Percentiles rank a stretch among this genome's conserved stretches.
Conservation (phyloP, 495 filamentous ascomycete genomes). For the Penicillium canariense region DNA sequence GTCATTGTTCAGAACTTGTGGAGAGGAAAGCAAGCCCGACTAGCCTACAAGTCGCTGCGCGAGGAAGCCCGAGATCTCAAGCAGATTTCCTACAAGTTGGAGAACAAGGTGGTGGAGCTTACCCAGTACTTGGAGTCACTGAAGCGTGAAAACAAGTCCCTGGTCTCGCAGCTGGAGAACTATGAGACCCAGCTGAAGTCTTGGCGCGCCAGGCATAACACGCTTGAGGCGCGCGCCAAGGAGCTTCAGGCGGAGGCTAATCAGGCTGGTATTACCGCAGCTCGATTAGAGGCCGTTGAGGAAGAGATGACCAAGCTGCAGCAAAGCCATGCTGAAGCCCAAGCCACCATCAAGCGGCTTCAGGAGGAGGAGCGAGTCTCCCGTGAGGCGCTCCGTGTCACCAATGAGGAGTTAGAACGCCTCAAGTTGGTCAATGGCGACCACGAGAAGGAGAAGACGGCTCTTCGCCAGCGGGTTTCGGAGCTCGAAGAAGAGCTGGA, state of each 20-base stretch:
- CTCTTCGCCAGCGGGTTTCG: constrained; percentile 78
- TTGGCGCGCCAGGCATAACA: constrained; percentile 87
- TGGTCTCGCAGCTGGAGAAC: constrained; percentile 87
- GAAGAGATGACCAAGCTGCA: constrained; percentile 93
- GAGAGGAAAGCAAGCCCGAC: constrained; percentile 80
- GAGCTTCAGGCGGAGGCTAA: constrained; percentile 96
- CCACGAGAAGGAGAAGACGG: constrained; percentile 78
- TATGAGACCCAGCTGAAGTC: constrained; percentile 95
- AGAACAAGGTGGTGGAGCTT: constrained; percentile 98
- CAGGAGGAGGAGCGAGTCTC: constrained; percentile 87
- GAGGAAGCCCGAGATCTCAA: constrained; percentile 97
- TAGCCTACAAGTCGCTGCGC: constrained; percentile 80
- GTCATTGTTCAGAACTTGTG: constrained; percentile 90
- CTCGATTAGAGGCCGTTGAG: constrained; percentile 83
- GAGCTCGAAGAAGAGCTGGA: constrained; percentile 94
- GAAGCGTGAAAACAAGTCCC: constrained; percentile 87
- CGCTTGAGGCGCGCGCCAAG: constrained; percentile 84
- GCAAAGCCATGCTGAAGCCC: constrained; percentile 78
- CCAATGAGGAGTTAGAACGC: constrained; percentile 73
- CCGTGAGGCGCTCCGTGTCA: constrained; percentile 70
- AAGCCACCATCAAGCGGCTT: constrained; percentile 83
- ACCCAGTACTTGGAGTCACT: constrained; percentile 90
- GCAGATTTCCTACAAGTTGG: constrained; percentile 97
- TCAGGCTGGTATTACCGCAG: constrained; percentile 92
- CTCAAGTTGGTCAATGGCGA: constrained; percentile 65